Percentiles rank a stretch among this genome's conserved stretches.
Evolutionary conservation across 1,284 basidiomycete species (phyloP).

Genomic region (Coniophora puteana): DNA sequence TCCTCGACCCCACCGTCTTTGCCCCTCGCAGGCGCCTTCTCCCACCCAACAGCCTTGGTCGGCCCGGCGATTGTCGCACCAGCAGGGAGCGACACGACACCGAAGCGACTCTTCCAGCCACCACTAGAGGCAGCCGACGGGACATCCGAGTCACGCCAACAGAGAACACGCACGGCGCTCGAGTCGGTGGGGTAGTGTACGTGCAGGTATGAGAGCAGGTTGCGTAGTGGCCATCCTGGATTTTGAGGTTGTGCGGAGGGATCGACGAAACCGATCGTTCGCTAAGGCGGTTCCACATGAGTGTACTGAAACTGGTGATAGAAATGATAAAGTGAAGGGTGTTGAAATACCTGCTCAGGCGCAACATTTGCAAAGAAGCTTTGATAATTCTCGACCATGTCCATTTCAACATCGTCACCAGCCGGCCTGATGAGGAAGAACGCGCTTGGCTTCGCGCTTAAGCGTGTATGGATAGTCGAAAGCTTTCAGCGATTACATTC

Average conservation of each 20-base stretch:
- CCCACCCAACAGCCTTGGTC: constrained; percentile 89
- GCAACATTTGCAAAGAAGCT: constrained; percentile 46
- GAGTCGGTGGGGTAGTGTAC: constrained; percentile 48
- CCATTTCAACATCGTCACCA: constrained; percentile 34
- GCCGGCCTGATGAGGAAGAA: constrained; percentile 58
- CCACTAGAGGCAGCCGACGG: too few species aligned
- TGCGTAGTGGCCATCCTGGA: constrained; percentile 95
- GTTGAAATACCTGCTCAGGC: constrained; percentile 32
- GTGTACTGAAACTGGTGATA: constrained; percentile 1
- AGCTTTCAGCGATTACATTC: constrained; percentile 37
- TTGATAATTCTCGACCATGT: constrained; percentile 53
- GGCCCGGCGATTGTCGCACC: constrained; percentile 36
- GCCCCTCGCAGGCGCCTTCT: constrained; percentile 79
- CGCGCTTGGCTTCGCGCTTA: constrained; percentile 34
- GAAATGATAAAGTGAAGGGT: not conserved
- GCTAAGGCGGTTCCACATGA: constrained; percentile 35
- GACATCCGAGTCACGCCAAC: constrained; percentile 67
- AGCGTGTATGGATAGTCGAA: constrained; percentile 53
- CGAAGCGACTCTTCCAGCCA: constrained; percentile 64
- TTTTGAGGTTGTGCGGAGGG: constrained; percentile 76
- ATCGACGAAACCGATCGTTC: constrained; percentile 78
- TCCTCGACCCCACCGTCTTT: too few species aligned
- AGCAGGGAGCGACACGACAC: constrained; percentile 37
- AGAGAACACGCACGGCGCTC: constrained; percentile 59
- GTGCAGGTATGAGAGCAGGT: constrained; percentile 81